Conservation (phyloP, 179 eudicot genomes). For the Pouteria campechiana region DNA sequence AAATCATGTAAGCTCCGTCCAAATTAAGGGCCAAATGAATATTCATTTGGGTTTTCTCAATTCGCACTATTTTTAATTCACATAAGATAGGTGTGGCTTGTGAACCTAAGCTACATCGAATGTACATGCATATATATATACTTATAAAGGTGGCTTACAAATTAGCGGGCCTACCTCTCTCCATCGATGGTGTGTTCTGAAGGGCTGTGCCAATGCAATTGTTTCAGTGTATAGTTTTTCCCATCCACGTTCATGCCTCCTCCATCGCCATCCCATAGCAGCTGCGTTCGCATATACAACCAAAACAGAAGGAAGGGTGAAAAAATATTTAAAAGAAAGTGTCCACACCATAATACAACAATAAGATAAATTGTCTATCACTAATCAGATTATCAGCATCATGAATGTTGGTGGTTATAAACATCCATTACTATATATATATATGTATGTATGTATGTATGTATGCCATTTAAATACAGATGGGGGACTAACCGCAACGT, state of each 20-base stretch:
- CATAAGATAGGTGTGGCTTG: too few species aligned
- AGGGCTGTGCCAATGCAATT: conserved; percentile 86
- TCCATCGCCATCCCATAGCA: conserved; percentile 17
- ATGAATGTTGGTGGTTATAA: not conserved
- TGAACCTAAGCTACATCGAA: too few species aligned
- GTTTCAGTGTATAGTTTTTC: conserved; percentile 29
- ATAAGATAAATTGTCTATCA: too few species aligned
- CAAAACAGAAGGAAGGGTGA: not conserved
- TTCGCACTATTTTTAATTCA: too few species aligned
- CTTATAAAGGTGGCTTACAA: not conserved
- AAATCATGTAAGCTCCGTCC: too few species aligned
- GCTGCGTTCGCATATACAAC: conserved; percentile 16
- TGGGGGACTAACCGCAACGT: conserved; percentile 18
- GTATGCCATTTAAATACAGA: not conserved
- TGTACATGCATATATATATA: not conserved
- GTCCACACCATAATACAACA: too few species aligned
- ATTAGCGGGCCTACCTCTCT: conserved; percentile 24
- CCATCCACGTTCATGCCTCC: conserved; percentile 36
- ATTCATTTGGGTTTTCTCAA: too few species aligned
- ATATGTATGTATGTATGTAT: not conserved
- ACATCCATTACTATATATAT: not conserved
- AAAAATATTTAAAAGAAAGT: too few species aligned
- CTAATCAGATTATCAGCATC: too few species aligned
- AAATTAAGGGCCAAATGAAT: too few species aligned
- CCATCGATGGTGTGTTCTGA: conserved; percentile 70